Conservation (phyloP, 2,329 filamentous ascomycete genomes). For the Knufia petricola region DNA sequence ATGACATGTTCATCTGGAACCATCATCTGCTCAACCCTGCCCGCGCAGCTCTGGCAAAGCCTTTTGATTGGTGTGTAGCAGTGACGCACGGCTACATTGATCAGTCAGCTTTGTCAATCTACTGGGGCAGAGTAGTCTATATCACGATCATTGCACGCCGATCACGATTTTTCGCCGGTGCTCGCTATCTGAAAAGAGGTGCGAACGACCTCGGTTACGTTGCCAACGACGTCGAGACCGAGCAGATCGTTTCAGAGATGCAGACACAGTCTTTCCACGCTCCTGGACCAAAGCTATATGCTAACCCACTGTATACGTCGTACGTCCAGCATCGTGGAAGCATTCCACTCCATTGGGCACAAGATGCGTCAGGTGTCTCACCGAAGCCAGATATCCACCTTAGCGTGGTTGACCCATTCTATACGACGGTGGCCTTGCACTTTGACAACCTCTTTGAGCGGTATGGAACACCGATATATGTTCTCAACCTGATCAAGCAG, state of each 20-base stretch:
- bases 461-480: conserved; percentile 86
- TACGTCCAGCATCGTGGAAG: conserved; percentile 95
- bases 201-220: conserved; percentile 93
- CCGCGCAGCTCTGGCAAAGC: conserved; percentile 58
- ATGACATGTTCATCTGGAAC: conserved; percentile 99
- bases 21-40: conserved; percentile 76
- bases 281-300: conserved; percentile 72
- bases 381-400: conserved; percentile 95
- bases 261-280: conserved; percentile 92
- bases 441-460: conserved; percentile 91
- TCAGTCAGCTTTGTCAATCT: conserved; percentile 75
- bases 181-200: conserved; percentile 85
- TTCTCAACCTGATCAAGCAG: conserved; percentile 81
- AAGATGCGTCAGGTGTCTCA: conserved; percentile 88
- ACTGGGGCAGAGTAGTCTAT: conserved; percentile 70
- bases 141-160: conserved; percentile 88
- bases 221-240: conserved; percentile 96
- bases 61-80: conserved; percentile 91
- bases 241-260: conserved; percentile 94
- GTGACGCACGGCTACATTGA: conserved; percentile 96
- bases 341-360: conserved; percentile 94
- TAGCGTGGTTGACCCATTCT: conserved; percentile 93
- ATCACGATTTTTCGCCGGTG: conserved; percentile 88
- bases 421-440: conserved; percentile 81
- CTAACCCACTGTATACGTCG: conserved; percentile 86